Evolutionary conservation across 2,329 filamentous ascomycete species (phyloP).

Genomic region (Neonectria ditissima): DNA sequence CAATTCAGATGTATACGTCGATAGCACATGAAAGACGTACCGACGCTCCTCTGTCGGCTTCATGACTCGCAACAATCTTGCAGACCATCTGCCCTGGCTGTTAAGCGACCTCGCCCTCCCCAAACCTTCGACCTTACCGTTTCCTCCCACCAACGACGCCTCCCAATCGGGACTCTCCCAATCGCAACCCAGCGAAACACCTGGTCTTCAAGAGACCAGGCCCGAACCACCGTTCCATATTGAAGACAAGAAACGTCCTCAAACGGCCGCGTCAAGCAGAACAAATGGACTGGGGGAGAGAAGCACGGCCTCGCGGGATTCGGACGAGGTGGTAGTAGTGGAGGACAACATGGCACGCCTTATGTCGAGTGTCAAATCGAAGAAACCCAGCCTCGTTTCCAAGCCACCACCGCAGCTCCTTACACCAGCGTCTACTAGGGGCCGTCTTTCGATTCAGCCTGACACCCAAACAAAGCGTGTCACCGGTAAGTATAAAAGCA

Average conservation of each 20-base stretch:
- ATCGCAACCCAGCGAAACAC: conserved; percentile 37
- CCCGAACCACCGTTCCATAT: conserved; percentile 8
- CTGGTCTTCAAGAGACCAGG: conserved; percentile 18
- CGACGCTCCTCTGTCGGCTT: conserved; percentile 53
- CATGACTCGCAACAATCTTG: conserved; percentile 73
- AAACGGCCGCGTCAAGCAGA: conserved; percentile 22
- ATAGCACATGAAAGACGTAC: conserved; percentile 37
- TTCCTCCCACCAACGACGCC: conserved; percentile 49
- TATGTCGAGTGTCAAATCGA: conserved; percentile 57
- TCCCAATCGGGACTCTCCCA: conserved; percentile 42
- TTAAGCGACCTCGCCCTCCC: conserved; percentile 59
- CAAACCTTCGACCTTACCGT: conserved; percentile 54
- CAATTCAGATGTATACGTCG: conserved; percentile 41
- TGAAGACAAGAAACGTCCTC: conserved; percentile 12
- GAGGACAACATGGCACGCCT: conserved; percentile 59
- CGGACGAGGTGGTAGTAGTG: conserved; percentile 43
- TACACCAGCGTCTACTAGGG: conserved; percentile 51
- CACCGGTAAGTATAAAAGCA: conserved; percentile 23
- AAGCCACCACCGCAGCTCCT: conserved; percentile 55
- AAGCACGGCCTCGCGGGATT: conserved; percentile 40
- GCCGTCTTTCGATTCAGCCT: conserved; percentile 34
- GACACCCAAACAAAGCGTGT: conserved; percentile 27
- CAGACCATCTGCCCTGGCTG: conserved; percentile 69
- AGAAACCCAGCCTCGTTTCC: conserved; percentile 58
- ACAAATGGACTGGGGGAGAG: conserved; percentile 40